phyloP scores from a whole-genome alignment of 163 green algal genomes.

The Botryococcus braunii region DNA sequence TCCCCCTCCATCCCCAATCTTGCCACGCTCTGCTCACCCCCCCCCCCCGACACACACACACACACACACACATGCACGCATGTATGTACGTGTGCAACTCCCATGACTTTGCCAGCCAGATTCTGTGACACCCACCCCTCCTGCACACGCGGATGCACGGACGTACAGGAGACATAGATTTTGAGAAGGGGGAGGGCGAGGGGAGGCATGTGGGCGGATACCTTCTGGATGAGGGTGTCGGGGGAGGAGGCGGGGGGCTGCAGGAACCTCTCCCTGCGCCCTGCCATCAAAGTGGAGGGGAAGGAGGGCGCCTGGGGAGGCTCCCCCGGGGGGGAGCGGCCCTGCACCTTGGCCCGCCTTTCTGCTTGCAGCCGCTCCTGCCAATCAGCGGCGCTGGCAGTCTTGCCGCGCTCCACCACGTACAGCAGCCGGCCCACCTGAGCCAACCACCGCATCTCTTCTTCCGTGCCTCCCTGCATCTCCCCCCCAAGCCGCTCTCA shows the following conservation, averaged over 20 bases:
- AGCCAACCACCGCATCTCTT: slow-evolving; percentile 28
- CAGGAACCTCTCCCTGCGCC: not conserved
- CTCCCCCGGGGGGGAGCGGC: not conserved
- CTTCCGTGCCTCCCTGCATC: slow-evolving; percentile 14
- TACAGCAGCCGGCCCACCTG: slow-evolving; percentile 39
- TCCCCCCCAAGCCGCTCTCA: not conserved
- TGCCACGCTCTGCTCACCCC: too few relatives aligned
- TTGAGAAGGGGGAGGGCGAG: too few relatives aligned
- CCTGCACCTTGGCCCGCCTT: not conserved
- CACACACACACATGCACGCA: too few relatives aligned
- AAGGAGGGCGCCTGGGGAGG: not conserved
- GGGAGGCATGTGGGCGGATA: too few relatives aligned
- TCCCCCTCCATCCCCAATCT: too few relatives aligned
- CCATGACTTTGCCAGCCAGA: too few relatives aligned
- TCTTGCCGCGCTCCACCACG: slow-evolving; percentile 28
- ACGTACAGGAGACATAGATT: too few relatives aligned
- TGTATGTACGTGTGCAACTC: too few relatives aligned
- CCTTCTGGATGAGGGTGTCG: not conserved
- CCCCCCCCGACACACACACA: too few relatives aligned
- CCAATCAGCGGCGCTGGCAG: slow-evolving; percentile 1
- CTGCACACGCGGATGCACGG: too few relatives aligned
- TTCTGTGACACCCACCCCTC: too few relatives aligned
- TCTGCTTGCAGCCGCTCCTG: not conserved
- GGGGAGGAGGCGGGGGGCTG: not conserved
- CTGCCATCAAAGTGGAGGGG: not conserved